Evolutionary conservation across 768 basidiomycete genomes (phyloP), one percentile per base, ranked within the genome.

Genomic region (Cantharellus cinnabarinus): DNA sequence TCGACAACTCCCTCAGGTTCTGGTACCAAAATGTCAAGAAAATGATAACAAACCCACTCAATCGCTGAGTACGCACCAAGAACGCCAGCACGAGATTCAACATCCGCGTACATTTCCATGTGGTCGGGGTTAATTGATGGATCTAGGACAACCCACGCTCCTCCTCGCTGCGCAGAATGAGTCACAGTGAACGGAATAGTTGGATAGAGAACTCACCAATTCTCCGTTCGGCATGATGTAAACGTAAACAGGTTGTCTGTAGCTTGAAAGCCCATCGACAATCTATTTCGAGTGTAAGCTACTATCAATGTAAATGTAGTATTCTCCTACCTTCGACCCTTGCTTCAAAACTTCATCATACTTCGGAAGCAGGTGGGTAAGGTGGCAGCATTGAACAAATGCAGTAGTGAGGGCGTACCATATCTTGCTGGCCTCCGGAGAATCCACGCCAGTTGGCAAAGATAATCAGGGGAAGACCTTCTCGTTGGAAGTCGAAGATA

Each of bases 361-460:
- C 63, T 64, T 48, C 35, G 62, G 29, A 34, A 29, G 15, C 62
- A 55, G 3, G 20, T 3, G 20, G 42, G 37, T 53, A 38, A 2
- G 50, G 42, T 29, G 29, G 44, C 44, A 48, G 1, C 44, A 10
- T 48, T 10, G 10, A 48, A 48, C 44, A 1, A 10, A 48, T 10
- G 44, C 10, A 10, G 44, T 48, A 10, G 29, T 29, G 20, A 29
- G 20, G 29, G 44, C 44, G 44, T 48, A 72, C 71, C 91, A 97
- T 97, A 70, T 97, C 93, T 71, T 95, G 93, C 71, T 97, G 93
- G 63, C 95, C 95, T 63, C 95, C 95, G 29, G 95, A 99, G 82
- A 99, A 99, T 35, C 95, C 95, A 75, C 95, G 87, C 91, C 95
- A 98, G 75, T 99, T 99, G 58, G 95, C 95, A 67, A 99, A 97